Evolutionary conservation across 768 basidiomycete genomes (phyloP), one percentile per base, ranked within the genome.

Genomic region (Termitomyces sp.): DNA sequence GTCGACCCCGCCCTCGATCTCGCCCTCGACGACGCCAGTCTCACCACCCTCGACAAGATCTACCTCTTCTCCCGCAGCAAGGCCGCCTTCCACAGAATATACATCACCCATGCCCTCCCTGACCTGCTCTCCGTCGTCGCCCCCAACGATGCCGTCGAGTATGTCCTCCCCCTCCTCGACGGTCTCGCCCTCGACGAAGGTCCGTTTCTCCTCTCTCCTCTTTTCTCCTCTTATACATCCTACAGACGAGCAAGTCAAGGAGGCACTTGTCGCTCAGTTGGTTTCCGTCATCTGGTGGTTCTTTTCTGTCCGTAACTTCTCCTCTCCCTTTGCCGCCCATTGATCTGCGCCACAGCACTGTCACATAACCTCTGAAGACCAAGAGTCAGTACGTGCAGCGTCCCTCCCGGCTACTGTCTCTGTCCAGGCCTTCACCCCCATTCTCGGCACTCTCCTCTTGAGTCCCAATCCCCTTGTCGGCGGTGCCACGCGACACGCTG

Each of bases 211-310:
- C 60, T 44, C 47, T 45, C 10, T 45, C 40, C 28, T 48, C 49
- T 52, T 45, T 62, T 40, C 4, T 2, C 6, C 28, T 2, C 57
- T 53, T 48, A 5, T 20, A 60, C 59, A 36, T 44, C 36, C 42
- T 40, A 35, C 65, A 92, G 94, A 96, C 59, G 94, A 96, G 66
- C 70, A 79, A 46, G 92, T 97, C 53, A 91, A 90, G 69, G 94
- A 95, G 70, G 90, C 92, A 6, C 83, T 97, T 24, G 87, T 91
- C 1, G 79, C 84, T 2, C 87, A 91, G 62, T 76, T 98, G 10
- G 85, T 91, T 38, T 75, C 81, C 51, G 83, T 96, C 63, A 82
- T 97, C 49, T 97, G 93, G 93, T 96, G 92, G 86, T 98, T 96
- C 73, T 86, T 92, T 64, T 83, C 86, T 56, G 85, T 85, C 62